Evolutionary conservation across 345 rosid species (phyloP).

Genomic region (Corchorus capsularis): DNA sequence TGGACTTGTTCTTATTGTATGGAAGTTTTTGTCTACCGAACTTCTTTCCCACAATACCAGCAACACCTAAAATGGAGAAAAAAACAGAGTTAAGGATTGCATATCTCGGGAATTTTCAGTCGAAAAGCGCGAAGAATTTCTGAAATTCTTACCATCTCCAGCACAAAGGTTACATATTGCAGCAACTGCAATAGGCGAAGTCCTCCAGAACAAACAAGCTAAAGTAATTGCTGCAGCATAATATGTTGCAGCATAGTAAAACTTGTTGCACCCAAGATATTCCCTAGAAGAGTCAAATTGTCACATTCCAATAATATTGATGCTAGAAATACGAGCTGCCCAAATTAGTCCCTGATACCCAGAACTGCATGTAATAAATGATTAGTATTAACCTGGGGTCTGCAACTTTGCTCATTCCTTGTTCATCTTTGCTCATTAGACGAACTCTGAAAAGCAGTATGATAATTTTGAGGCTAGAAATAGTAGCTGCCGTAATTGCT

Average conservation of each 20-base stretch:
- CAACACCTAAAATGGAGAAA: conserved; percentile 56
- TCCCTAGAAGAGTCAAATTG: conserved; percentile 45
- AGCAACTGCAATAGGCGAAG: conserved; percentile 75
- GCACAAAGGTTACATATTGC: conserved; percentile 93
- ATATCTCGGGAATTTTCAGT: not conserved
- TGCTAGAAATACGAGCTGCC: too few species aligned
- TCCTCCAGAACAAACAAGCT: conserved; percentile 69
- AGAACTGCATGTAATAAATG: too few species aligned
- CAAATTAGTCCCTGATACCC: too few species aligned
- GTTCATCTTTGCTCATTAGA: conserved; percentile 79
- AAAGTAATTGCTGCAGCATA: conserved; percentile 61
- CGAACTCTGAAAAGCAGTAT: conserved; percentile 75
- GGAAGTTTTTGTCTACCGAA: conserved; percentile 73
- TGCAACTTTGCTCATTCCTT: conserved; percentile 91
- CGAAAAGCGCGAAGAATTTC: not conserved
- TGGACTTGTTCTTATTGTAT: conserved; percentile 77
- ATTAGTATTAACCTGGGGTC: conserved; percentile 59
- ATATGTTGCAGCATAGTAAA: conserved; percentile 59
- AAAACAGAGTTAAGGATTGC: not conserved
- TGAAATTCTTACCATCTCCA: conserved; percentile 75
- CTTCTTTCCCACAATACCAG: conserved; percentile 87
- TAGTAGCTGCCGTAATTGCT: conserved; percentile 66
- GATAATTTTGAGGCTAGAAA: conserved; percentile 67
- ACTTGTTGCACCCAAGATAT: conserved; percentile 47
- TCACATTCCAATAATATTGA: too few species aligned